Evolutionary conservation across 352 stramenopile species (phyloP).

Genomic region (Elongisporangium undulatum): DNA sequence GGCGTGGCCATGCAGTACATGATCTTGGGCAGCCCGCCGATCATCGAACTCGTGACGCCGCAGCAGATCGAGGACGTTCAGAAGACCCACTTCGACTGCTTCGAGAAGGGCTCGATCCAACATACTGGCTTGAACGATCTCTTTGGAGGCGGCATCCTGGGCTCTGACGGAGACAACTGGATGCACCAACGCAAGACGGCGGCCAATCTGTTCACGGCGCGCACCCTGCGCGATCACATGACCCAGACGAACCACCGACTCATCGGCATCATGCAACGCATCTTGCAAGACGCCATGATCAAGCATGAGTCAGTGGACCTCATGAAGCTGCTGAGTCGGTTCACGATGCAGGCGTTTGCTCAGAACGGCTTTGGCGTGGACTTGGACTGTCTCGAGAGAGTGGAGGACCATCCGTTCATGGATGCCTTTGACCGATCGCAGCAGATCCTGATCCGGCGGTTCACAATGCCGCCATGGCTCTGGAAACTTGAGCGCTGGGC

Average conservation of each 20-base stretch:
- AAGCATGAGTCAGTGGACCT: slow-evolving; percentile 15
- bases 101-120: slow-evolving; percentile 25
- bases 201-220: slow-evolving; percentile 12
- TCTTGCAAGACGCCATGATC: slow-evolving; percentile 11
- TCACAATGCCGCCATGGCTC: slow-evolving; percentile 36
- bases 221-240: slow-evolving; percentile 11
- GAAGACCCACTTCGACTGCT: slow-evolving; percentile 42
- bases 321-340: slow-evolving; percentile 39
- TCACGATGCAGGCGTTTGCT: slow-evolving; percentile 70
- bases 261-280: too few species aligned
- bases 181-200: slow-evolving; percentile 12
- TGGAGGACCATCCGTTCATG: slow-evolving; percentile 30
- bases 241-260: too few species aligned
- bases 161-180: slow-evolving; percentile 11
- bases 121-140: slow-evolving; percentile 22
- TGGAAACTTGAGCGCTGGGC: slow-evolving; percentile 40
- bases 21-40: too few species aligned
- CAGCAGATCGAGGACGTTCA: slow-evolving; percentile 23
- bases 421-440: slow-evolving; percentile 37
- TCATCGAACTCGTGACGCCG: too few species aligned
- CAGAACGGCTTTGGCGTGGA: slow-evolving; percentile 71
- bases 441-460: slow-evolving; percentile 26
- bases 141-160: slow-evolving; percentile 49
- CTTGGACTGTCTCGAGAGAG: slow-evolving; percentile 24
- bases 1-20: too few species aligned